These are phyloP conservation scores for Hypericum perforatum DNA, from an alignment of 345 rosid genomes.

Conservation along the genomic window DNA sequence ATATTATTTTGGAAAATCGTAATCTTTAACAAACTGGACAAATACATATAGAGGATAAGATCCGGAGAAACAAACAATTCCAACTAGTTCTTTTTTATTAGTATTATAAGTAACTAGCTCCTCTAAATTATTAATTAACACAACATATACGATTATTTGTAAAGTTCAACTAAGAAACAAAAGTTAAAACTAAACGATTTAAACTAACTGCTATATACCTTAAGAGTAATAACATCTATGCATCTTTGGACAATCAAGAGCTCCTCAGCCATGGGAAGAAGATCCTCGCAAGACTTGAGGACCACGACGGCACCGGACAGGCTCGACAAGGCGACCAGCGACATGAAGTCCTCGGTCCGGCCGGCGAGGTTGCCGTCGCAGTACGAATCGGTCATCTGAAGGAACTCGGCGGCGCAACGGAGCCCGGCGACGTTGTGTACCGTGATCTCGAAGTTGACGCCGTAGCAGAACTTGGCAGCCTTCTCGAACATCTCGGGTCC, in stretches of 20 bases:
- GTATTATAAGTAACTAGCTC: no score
- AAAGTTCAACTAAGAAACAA: no score
- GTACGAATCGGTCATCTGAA: constrained; percentile 71
- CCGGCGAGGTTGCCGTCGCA: constrained; percentile 65
- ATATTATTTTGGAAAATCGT: no score
- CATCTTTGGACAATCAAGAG: constrained; percentile 62
- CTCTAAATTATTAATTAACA: no score
- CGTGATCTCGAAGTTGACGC: constrained; percentile 88
- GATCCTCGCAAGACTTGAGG: constrained; percentile 70
- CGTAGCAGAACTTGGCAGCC: constrained; percentile 89
- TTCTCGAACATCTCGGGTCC: constrained; percentile 93
- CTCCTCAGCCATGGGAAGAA: constrained; percentile 69
- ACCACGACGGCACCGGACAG: constrained; percentile 80
- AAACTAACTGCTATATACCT: constrained; percentile 35
- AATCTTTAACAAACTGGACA: no score
- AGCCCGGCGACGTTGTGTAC: constrained; percentile 91
- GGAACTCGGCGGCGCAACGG: constrained; percentile 78
- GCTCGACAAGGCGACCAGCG: constrained; percentile 71
- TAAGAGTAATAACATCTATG: constrained; percentile 45
- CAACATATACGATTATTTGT: no score
- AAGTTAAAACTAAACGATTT: no score
- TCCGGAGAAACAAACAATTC: no score
- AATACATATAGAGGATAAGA: no score
- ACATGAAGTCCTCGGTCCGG: constrained; percentile 79
- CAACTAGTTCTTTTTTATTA: no score